These are phyloP conservation scores for Talaromyces sp. DNA, from an alignment of 2,329 filamentous ascomycete genomes.

Conservation along the genomic window DNA sequence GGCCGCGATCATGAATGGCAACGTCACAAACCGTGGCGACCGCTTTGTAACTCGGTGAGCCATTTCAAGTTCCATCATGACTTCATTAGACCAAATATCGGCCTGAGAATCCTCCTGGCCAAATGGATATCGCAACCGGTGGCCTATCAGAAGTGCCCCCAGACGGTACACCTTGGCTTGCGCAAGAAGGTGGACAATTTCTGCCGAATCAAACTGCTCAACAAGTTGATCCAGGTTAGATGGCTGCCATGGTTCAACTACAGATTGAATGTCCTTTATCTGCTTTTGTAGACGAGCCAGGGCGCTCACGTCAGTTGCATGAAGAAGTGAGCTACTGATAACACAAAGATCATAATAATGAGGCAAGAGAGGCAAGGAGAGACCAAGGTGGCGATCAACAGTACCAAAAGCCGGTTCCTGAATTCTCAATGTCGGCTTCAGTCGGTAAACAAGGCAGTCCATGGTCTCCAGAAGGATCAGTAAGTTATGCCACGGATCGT, in stretches of 20 bases:
- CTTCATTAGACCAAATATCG: conserved; percentile 5
- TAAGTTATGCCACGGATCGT: conserved; percentile 3
- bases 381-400: conserved; percentile 7
- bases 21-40: conserved; percentile 1
- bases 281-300: conserved; percentile 1
- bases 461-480: conserved; percentile 8
- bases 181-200: conserved; percentile 7
- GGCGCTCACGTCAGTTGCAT: neutral
- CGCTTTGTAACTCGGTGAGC: conserved; percentile 3
- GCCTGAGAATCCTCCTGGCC: conserved; percentile 8
- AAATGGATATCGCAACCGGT: conserved; percentile 8
- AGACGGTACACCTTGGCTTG: conserved; percentile 9
- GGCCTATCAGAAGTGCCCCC: conserved; percentile 1
- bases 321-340: neutral
- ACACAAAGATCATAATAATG: conserved; percentile 8
- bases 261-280: neutral
- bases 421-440: conserved; percentile 7
- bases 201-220: conserved; percentile 3
- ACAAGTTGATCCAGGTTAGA: neutral
- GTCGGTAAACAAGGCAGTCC: conserved; percentile 5
- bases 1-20: conserved; percentile 5
- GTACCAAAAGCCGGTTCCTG: neutral
- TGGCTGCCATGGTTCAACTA: conserved; percentile 9
- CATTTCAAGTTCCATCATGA: conserved; percentile 10
- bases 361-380: conserved; percentile 8